Conservation (phyloP, 2,329 filamentous ascomycete species). For the Fusarium chlamydosporum region DNA sequence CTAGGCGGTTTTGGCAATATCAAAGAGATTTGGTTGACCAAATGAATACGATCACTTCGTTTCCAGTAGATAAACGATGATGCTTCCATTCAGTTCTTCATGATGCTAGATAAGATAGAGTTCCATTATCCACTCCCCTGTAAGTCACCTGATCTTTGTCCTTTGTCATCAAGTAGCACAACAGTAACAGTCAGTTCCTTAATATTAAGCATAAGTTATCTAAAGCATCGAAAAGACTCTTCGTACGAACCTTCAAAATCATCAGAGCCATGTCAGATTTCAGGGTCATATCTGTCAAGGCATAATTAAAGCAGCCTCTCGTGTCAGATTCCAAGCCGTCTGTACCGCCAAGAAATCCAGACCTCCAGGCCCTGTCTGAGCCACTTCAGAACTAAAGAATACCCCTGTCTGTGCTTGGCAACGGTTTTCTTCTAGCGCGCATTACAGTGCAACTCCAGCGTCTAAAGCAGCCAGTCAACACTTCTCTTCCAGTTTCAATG, state of each 20-base stretch:
- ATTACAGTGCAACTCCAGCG: constrained; percentile 8
- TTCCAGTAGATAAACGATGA: background rate
- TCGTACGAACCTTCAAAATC: no score
- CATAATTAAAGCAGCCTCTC: background rate
- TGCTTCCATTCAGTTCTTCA: background rate
- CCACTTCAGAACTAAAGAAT: background rate
- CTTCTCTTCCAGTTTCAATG: background rate
- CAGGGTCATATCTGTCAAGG: background rate
- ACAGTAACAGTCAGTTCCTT: background rate
- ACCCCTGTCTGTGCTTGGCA: constrained; percentile 22
- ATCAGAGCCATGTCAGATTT: background rate
- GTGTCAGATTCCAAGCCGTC: constrained; percentile 7
- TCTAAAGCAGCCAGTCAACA: constrained; percentile 12
- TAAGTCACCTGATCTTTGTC: background rate
- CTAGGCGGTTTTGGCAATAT: no score
- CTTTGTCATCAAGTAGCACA: background rate
- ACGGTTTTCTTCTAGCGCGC: constrained; percentile 9
- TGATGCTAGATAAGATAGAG: no score
- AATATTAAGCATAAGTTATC: background rate
- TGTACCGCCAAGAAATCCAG: constrained; percentile 32
- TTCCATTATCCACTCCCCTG: background rate
- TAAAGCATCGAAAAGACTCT: background rate
- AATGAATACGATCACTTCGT: background rate
- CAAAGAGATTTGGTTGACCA: background rate
- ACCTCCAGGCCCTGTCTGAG: constrained; percentile 15